Conservation (phyloP, 345 rosid genomes). For the Gossypium arboreum region DNA sequence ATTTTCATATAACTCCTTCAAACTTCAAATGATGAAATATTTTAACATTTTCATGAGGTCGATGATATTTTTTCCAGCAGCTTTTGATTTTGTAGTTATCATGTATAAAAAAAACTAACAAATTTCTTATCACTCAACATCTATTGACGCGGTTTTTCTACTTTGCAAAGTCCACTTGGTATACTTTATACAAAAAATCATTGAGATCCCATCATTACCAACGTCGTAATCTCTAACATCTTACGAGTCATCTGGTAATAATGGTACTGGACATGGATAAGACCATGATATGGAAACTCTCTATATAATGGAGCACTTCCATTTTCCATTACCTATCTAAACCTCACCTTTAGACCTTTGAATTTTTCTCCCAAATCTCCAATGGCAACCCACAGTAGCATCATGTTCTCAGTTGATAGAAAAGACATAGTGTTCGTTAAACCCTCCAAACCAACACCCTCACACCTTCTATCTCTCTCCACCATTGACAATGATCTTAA, state of each 20-base stretch:
- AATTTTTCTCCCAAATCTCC: neutral
- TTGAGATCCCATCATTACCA: too few species aligned
- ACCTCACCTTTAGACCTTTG: neutral
- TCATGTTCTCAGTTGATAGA: slow-evolving; percentile 20
- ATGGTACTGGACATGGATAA: slow-evolving; percentile 1
- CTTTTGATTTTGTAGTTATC: too few species aligned
- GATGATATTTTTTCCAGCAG: too few species aligned
- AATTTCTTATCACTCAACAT: too few species aligned
- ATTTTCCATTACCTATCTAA: neutral
- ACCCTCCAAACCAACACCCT: slow-evolving; percentile 45
- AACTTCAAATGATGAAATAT: neutral
- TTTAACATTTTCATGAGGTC: neutral
- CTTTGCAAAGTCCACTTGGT: too few species aligned
- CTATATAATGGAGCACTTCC: slow-evolving; percentile 6
- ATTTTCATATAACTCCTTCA: neutral
- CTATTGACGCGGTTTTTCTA: too few species aligned
- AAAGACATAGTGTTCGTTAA: slow-evolving; percentile 31
- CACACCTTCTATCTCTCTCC: slow-evolving; percentile 43
- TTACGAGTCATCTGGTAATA: neutral
- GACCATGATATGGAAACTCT: neutral
- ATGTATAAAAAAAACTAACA: too few species aligned
- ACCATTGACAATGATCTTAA: slow-evolving; percentile 49
- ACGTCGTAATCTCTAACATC: too few species aligned
- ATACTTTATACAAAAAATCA: too few species aligned
- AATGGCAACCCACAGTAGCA: slow-evolving; percentile 20